phyloP scores from a whole-genome alignment of 2,329 filamentous ascomycete species.

The Colletotrichum kahawae region DNA sequence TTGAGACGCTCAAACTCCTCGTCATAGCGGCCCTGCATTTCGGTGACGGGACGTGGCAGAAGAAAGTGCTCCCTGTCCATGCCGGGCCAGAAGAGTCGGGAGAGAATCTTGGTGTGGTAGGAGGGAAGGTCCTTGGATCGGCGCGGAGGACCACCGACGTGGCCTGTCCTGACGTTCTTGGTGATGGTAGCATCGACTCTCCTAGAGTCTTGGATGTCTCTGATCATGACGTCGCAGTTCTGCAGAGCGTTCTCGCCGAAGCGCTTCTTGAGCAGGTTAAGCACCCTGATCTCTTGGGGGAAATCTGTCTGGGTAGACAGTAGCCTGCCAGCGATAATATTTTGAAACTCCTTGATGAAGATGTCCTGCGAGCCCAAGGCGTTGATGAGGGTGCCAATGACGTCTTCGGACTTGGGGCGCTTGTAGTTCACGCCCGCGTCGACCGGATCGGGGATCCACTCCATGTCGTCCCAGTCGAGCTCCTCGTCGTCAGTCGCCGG shows the following conservation, averaged over 20 bases:
- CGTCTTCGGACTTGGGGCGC: conserved; percentile 85
- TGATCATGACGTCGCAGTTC: conserved; percentile 96
- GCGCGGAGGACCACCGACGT: conserved; percentile 23
- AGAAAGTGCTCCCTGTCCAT: conserved; percentile 73
- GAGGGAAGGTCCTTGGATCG: conserved; percentile 34
- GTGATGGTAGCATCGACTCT: conserved; percentile 73
- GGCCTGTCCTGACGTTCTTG: conserved; percentile 34
- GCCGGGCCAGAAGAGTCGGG: conserved; percentile 91
- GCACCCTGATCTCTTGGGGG: conserved; percentile 79
- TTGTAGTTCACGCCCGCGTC: conserved; percentile 94
- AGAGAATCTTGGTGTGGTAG: conserved; percentile 85
- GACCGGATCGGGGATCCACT: conserved; percentile 90
- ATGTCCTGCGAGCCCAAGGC: conserved; percentile 84
- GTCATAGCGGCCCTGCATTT: conserved; percentile 74
- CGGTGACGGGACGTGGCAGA: conserved; percentile 62
- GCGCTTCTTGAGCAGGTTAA: conserved; percentile 85
- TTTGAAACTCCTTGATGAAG: conserved; percentile 94
- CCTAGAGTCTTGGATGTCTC: conserved; percentile 85
- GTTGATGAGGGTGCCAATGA: conserved; percentile 88
- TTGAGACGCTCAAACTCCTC: conserved; percentile 81
- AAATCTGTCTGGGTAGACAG: conserved; percentile 71
- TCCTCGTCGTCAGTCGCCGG: conserved; percentile 67
- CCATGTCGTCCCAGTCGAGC: conserved; percentile 89
- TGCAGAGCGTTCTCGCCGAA: conserved; percentile 88
- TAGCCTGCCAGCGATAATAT: conserved; percentile 84